Conservation (phyloP, 2,329 filamentous ascomycete genomes). For the Penicillium italicum region DNA sequence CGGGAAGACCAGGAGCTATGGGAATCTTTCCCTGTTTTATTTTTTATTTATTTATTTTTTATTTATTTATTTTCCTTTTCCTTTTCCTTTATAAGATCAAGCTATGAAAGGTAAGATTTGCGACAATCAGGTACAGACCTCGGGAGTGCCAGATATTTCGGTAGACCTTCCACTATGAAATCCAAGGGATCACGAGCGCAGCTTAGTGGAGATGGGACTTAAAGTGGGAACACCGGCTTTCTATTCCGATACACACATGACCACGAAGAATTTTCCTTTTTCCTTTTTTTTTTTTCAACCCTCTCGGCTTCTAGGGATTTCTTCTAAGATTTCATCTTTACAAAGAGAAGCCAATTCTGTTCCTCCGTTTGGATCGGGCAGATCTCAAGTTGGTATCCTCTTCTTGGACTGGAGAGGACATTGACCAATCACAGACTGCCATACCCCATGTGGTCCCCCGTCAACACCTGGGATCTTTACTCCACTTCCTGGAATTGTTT, state of each 20-base stretch:
- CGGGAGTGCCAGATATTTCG: conserved; percentile 13
- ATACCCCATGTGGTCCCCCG: background rate
- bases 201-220: too few relatives aligned
- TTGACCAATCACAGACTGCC: background rate
- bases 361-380: too few relatives aligned
- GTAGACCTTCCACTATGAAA: conserved; percentile 18
- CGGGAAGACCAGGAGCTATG: conserved; percentile 1
- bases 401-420: too few relatives aligned
- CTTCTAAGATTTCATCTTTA: too few relatives aligned
- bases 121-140: conserved; percentile 2
- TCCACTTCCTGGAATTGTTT: conserved; percentile 4
- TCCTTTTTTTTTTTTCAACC: too few relatives aligned
- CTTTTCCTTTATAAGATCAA: background rate
- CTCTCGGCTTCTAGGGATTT: too few relatives aligned
- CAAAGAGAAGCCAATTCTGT: too few relatives aligned
- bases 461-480: conserved; percentile 4
- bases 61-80: background rate
- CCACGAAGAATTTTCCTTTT: too few relatives aligned
- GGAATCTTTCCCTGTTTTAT: background rate
- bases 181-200: conserved; percentile 9
- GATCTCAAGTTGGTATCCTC: too few relatives aligned
- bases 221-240: too few relatives aligned
- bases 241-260: too few relatives aligned
- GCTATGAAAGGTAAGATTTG: conserved; percentile 16
- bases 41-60: too few relatives aligned